Evolutionary conservation across 2,329 filamentous ascomycete genomes (phyloP).

Genomic region (Fusarium humuli): DNA sequence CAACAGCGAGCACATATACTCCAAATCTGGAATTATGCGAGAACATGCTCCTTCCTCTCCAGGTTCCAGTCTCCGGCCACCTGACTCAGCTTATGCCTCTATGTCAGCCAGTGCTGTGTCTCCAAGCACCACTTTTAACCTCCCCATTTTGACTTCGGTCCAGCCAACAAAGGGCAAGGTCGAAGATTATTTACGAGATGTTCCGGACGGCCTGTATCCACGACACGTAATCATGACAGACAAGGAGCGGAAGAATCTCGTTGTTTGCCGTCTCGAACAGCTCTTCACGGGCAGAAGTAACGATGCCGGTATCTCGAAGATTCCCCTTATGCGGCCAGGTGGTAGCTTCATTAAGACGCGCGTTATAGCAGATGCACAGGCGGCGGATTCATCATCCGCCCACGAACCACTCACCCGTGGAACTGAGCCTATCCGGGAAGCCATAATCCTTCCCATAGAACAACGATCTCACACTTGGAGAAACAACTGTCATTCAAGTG

Average conservation of each 20-base stretch:
- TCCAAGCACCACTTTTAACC: slow-evolving; percentile 53
- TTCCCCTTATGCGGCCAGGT: slow-evolving; percentile 27
- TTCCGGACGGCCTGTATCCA: slow-evolving; percentile 75
- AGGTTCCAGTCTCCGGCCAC: slow-evolving; percentile 63
- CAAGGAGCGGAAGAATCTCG: slow-evolving; percentile 78
- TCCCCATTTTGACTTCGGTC: slow-evolving; percentile 51
- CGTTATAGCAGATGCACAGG: slow-evolving; percentile 46
- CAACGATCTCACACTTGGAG: slow-evolving; percentile 50
- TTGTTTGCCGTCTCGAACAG: slow-evolving; percentile 81
- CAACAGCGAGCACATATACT: slow-evolving; percentile 55
- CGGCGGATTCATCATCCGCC: slow-evolving; percentile 40
- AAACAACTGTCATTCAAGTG: slow-evolving; percentile 54
- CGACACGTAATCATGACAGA: slow-evolving; percentile 73
- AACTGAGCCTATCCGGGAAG: slow-evolving; percentile 58
- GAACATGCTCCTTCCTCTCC: slow-evolving; percentile 65
- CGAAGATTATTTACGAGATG: slow-evolving; percentile 76
- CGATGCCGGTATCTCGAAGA: slow-evolving; percentile 52
- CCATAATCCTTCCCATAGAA: slow-evolving; percentile 57
- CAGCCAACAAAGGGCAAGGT: slow-evolving; percentile 65
- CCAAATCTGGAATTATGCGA: slow-evolving; percentile 54
- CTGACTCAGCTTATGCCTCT: slow-evolving; percentile 75
- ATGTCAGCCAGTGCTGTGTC: slow-evolving; percentile 66
- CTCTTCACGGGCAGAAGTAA: slow-evolving; percentile 79
- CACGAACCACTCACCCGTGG: slow-evolving; percentile 53
- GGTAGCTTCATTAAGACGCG: slow-evolving; percentile 13